These are phyloP conservation scores for Talaromyces stipitatus DNA, from an alignment of 495 filamentous ascomycete species.

Conservation along the genomic window DNA sequence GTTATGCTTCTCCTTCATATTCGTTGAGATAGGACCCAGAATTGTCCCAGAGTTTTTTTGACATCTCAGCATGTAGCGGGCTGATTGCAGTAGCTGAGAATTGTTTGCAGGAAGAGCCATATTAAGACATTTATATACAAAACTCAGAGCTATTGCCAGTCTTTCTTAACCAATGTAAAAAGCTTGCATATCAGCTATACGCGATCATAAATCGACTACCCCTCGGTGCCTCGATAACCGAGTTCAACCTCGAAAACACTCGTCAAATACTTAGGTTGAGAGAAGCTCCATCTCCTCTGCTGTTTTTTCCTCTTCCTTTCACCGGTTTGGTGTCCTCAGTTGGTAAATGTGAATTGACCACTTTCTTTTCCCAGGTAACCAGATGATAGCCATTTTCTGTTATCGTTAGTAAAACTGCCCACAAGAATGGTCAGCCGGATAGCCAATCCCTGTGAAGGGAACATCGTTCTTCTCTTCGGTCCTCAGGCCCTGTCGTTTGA, in stretches of 20 bases:
- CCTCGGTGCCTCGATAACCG: background rate
- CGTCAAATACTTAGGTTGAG: background rate
- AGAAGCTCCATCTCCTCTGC: no score
- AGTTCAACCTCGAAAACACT: background rate
- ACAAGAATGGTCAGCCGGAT: background rate
- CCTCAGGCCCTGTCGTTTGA: constrained; percentile 19
- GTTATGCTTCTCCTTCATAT: background rate
- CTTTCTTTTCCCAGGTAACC: background rate
- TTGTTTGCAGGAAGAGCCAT: background rate
- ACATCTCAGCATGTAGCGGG: background rate
- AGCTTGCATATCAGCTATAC: background rate
- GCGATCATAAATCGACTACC: background rate
- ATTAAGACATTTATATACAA: no score
- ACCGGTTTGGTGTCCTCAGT: background rate
- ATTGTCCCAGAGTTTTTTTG: background rate
- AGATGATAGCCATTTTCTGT: background rate
- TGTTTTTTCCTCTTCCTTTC: background rate
- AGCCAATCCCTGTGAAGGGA: background rate
- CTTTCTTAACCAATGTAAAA: background rate
- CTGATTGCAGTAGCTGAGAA: background rate
- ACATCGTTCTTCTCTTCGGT: constrained; percentile 13
- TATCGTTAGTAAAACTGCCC: background rate
- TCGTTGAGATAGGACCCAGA: background rate
- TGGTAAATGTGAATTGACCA: background rate
- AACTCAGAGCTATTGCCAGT: background rate